phyloP scores from a whole-genome alignment of 305 asterid genomes.

The Solanum hybrid region DNA sequence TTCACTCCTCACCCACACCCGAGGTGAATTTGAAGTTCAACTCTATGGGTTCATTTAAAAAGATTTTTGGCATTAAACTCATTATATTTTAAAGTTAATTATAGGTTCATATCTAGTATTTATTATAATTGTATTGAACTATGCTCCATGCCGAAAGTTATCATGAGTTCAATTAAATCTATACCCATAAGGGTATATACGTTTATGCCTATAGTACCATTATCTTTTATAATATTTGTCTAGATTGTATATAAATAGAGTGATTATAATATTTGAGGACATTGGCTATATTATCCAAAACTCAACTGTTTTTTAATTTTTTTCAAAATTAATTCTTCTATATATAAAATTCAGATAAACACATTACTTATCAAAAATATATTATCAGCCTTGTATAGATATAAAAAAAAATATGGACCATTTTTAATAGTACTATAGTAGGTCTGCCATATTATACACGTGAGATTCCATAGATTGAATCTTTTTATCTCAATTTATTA shows the following conservation, averaged over 20 bases:
- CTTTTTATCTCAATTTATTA: neutral
- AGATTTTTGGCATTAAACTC: neutral
- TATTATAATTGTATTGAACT: neutral
- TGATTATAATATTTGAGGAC: neutral
- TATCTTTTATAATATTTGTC: neutral
- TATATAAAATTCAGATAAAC: neutral
- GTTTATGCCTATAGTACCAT: neutral
- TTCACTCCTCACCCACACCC: neutral
- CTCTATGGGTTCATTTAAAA: neutral
- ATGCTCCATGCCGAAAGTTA: neutral
- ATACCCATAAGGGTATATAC: neutral
- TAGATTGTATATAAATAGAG: neutral
- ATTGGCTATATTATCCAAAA: neutral
- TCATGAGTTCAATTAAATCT: neutral
- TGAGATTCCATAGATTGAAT: neutral
- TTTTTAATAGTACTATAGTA: neutral
- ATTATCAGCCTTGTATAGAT: neutral
- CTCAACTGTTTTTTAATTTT: neutral
- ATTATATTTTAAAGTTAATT: neutral
- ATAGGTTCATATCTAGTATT: neutral
- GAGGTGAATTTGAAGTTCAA: neutral
- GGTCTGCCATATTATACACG: neutral
- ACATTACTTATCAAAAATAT: neutral
- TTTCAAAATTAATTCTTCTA: neutral
- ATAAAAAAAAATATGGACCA: neutral